Evolutionary conservation across 2,329 filamentous ascomycete species (phyloP).

Genomic region (Sporothrix euskadiensis): DNA sequence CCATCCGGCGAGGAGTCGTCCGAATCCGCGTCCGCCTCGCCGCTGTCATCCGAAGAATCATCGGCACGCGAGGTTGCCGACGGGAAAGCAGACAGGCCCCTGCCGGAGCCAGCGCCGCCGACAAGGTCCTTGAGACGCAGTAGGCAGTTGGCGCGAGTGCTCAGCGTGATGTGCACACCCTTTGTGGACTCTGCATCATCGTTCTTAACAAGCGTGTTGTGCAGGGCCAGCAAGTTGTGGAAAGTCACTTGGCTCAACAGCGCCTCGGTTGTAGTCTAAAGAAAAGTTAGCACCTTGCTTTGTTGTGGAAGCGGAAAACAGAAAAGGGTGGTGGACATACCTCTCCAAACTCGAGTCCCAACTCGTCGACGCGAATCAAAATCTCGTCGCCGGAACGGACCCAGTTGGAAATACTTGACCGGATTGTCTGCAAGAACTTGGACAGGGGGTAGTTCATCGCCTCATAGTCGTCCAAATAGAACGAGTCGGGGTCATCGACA

Average conservation of each 20-base stretch:
- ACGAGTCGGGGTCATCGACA: constrained; percentile 43
- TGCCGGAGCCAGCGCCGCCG: constrained; percentile 31
- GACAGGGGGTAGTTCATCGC: constrained; percentile 49
- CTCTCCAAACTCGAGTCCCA: constrained; percentile 56
- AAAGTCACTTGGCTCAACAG: constrained; percentile 34
- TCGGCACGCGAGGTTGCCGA: not conserved
- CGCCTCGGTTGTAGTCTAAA: constrained; percentile 33
- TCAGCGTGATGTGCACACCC: constrained; percentile 32
- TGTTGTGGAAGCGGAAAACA: not conserved
- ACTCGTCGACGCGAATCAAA: constrained; percentile 53
- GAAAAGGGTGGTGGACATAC: constrained; percentile 38
- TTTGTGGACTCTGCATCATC: constrained; percentile 27
- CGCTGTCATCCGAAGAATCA: constrained; percentile 30
- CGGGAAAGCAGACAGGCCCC: constrained; percentile 32
- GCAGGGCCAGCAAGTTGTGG: constrained; percentile 33
- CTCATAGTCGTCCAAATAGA: constrained; percentile 49
- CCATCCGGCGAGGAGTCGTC: constrained; percentile 25
- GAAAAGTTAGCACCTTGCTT: constrained; percentile 11
- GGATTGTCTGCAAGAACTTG: constrained; percentile 47
- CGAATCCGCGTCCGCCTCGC: constrained; percentile 30
- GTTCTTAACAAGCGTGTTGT: constrained; percentile 33
- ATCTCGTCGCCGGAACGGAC: constrained; percentile 50
- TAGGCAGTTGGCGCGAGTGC: constrained; percentile 33
- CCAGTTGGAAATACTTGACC: constrained; percentile 50
- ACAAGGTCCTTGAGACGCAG: constrained; percentile 33